Conservation (phyloP, 148 eudicot species). For the Amaranthus hypochondriacus region DNA sequence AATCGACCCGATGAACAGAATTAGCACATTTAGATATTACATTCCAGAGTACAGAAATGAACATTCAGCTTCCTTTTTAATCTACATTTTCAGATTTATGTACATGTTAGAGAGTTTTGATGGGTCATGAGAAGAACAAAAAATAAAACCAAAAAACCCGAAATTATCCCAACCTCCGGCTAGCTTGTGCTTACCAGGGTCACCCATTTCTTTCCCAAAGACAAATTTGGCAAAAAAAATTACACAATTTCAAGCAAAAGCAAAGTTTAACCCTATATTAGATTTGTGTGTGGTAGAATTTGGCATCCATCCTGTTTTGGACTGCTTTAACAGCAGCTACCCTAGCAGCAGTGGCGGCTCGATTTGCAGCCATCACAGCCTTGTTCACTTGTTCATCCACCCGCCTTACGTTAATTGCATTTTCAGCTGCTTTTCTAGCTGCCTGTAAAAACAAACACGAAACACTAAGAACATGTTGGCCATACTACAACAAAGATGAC, state of each 20-base stretch:
- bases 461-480: background rate
- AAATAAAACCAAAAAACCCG: slow-evolving; percentile 16
- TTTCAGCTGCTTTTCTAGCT: slow-evolving; percentile 76
- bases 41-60: slow-evolving; percentile 1
- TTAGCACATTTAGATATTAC: too few species aligned
- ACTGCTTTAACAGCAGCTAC: slow-evolving; percentile 97
- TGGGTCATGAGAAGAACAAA: slow-evolving; percentile 12
- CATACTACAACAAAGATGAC: background rate
- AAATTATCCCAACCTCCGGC: slow-evolving; percentile 53
- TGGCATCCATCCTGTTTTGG: slow-evolving; percentile 63
- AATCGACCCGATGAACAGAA: too few species aligned
- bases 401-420: slow-evolving; percentile 49
- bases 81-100: slow-evolving; percentile 37
- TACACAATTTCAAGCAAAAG: slow-evolving; percentile 27
- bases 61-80: slow-evolving; percentile 42
- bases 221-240: slow-evolving; percentile 14
- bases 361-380: slow-evolving; percentile 73
- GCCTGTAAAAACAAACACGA: slow-evolving; percentile 36
- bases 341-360: slow-evolving; percentile 91
- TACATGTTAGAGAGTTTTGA: slow-evolving; percentile 45
- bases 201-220: slow-evolving; percentile 19
- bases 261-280: slow-evolving; percentile 21
- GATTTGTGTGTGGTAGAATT: slow-evolving; percentile 45
- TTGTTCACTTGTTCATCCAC: slow-evolving; percentile 81
- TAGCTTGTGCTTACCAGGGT: slow-evolving; percentile 56